Evolutionary conservation across 768 basidiomycete genomes (phyloP), one percentile per base, ranked within the genome.

Genomic region (Porphyrellus cyaneotinctus): DNA sequence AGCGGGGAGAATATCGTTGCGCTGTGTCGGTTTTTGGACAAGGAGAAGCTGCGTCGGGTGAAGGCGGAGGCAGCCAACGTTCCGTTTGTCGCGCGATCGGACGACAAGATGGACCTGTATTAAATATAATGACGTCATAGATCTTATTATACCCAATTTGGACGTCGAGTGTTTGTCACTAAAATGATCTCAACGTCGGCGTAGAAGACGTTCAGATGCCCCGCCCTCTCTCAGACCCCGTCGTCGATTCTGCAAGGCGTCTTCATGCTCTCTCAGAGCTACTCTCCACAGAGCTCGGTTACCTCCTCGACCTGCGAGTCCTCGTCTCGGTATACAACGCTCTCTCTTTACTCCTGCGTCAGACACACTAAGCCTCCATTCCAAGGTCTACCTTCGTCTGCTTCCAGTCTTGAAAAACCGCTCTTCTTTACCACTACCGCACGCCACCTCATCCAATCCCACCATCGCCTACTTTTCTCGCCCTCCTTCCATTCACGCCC

Each of bases 231-330:
- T n/a, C n/a, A n/a, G n/a, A n/a, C n/a, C n/a, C n/a, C n/a, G n/a
- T n/a, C n/a, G n/a, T n/a, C 41, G 33, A 43, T 4, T 1, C 33
- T 9, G 3, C 33, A 9, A 39, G 44, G 44, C 77, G 74, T 50
- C 85, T 79, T 57, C 86, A 97, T 62, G 88, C 91, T 7, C 78
- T 97, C 45, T 76, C 83, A 58, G 95, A 97, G 70, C 74, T 98
- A 36, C 77, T 97, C 23, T 75, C 81, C 52, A 95, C 93, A 1
- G 95, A 98, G 73, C 74, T 82, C 18, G 82, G 83, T 8, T 98
- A 97, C 67, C 77, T 93, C 10, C 66, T 77, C 47, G 92, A 95
- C 69, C 70, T 97, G 61, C 80, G 83, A 54, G 79, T 79, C 10
- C 77, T 98, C 39, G 87, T 92, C 51, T 77, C 79, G 57, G 92